These are phyloP conservation scores for Prunus persica DNA, from an alignment of 306 rosid genomes.

Conservation along the genomic window Prunus_persica_NCBIv2 NC_034009.1:36299001-36299500, in stretches of 20 bases:
- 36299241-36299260: neutral
- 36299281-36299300: no score
- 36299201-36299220: neutral
- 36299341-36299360: no score
- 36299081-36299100: slow-evolving; percentile 31
- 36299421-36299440: no score
- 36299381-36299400: no score
- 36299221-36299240: neutral
- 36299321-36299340: no score
- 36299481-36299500: no score
- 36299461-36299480: no score
- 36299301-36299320: no score
- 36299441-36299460: no score
- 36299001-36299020: neutral
- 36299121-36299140: slow-evolving; percentile 9
- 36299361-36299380: no score
- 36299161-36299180: neutral
- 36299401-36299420: no score
- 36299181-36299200: neutral
- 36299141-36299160: neutral
- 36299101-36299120: slow-evolving; percentile 45
- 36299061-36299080: slow-evolving; percentile 21
- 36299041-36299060: neutral
- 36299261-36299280: neutral
- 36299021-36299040: neutral